These are phyloP conservation scores for Lepidium didymum DNA, from an alignment of 345 rosid species.

Conservation along the genomic window DNA sequence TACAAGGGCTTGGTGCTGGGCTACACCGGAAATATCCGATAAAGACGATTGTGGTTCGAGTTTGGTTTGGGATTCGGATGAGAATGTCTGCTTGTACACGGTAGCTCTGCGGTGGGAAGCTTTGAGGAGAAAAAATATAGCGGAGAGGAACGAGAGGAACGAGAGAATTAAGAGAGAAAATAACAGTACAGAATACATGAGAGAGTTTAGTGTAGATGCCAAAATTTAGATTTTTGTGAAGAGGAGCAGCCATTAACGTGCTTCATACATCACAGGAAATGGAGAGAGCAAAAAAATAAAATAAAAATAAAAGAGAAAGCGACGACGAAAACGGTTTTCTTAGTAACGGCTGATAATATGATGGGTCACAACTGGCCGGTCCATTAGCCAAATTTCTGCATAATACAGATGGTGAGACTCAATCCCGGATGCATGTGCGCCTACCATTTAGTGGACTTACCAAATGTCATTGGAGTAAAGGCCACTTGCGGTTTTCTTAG, in stretches of 20 bases:
- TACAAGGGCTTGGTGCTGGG: slow-evolving; percentile 19
- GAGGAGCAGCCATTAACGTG: slow-evolving; percentile 47
- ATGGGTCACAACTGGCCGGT: no score
- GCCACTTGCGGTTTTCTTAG: no score
- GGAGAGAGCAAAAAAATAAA: neutral
- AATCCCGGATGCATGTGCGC: no score
- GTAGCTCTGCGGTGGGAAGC: slow-evolving; percentile 16
- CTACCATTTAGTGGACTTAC: no score
- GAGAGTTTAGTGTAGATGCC: slow-evolving; percentile 21
- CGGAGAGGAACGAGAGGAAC: slow-evolving; percentile 32
- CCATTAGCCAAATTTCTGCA: no score
- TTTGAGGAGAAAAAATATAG: slow-evolving; percentile 31
- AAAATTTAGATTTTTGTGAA: slow-evolving; percentile 8
- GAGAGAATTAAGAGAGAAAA: slow-evolving; percentile 35
- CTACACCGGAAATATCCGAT: slow-evolving; percentile 22
- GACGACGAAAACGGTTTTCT: neutral
- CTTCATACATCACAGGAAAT: slow-evolving; percentile 25
- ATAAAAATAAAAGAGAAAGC: neutral
- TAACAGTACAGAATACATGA: slow-evolving; percentile 40
- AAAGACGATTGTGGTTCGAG: slow-evolving; percentile 13
- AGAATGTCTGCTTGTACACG: slow-evolving; percentile 2
- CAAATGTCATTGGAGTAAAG: no score
- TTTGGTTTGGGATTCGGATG: slow-evolving; percentile 19
- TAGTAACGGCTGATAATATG: no score
- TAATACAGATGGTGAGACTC: no score